These are phyloP conservation scores for Colletotrichum musicola DNA, from an alignment of 2,329 filamentous ascomycete genomes.

Conservation along the genomic window DNA sequence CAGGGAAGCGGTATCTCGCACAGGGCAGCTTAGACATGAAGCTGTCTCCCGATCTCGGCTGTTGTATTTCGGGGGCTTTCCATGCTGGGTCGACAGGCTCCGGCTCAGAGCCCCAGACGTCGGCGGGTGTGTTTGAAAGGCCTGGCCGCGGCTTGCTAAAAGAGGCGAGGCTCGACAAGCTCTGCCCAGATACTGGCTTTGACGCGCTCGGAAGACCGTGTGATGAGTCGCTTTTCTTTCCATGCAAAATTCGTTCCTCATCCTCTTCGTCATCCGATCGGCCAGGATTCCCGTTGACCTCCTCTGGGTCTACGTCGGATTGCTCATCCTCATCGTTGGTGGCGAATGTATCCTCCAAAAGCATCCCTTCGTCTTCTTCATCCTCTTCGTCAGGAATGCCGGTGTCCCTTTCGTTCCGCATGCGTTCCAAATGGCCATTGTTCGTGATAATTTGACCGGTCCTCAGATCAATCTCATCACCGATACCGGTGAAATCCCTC, in stretches of 20 bases:
- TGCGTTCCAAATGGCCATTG: conserved; percentile 82
- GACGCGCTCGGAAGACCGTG: background rate
- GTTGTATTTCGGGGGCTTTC: conserved; percentile 52
- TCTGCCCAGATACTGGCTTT: conserved; percentile 15
- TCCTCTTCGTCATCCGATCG: conserved; percentile 46
- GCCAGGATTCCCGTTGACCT: conserved; percentile 7
- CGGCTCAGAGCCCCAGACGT: conserved; percentile 37
- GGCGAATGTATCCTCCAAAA: conserved; percentile 46
- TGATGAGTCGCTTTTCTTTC: conserved; percentile 11
- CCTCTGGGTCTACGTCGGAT: conserved; percentile 37
- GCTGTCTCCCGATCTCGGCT: conserved; percentile 39
- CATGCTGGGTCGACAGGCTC: conserved; percentile 52
- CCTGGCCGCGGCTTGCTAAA: conserved; percentile 41
- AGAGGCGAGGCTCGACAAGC: conserved; percentile 41
- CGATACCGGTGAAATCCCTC: conserved; percentile 83
- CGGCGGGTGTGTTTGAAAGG: conserved; percentile 20
- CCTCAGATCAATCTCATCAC: conserved; percentile 88
- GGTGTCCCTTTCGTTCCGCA: conserved; percentile 68
- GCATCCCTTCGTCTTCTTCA: conserved; percentile 51
- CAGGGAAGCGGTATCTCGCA: conserved; percentile 33
- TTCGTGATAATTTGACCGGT: conserved; percentile 89
- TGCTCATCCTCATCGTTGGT: conserved; percentile 44
- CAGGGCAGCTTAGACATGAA: conserved; percentile 27
- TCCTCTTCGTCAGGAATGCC: conserved; percentile 52
- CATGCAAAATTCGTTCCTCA: conserved; percentile 44